Conservation (phyloP, 345 rosid species). For the Balakata baccata region DNA sequence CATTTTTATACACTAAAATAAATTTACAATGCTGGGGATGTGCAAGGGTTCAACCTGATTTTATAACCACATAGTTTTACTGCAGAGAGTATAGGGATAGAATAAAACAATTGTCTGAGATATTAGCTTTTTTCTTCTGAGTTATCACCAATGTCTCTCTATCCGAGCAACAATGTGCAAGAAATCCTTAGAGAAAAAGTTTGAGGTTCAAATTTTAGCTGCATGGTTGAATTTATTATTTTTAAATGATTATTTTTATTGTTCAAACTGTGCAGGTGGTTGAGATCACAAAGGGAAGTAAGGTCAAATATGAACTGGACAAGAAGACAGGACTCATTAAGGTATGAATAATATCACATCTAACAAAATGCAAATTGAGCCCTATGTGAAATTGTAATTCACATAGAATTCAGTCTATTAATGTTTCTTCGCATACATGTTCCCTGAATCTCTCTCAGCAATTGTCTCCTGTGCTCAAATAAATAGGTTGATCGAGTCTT, state of each 20-base stretch:
- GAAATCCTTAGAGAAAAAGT: not conserved
- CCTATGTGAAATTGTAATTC: not conserved
- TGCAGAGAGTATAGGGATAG: not conserved
- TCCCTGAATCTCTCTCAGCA: not conserved
- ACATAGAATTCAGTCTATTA: slow-evolving; percentile 1
- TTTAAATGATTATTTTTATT: not conserved
- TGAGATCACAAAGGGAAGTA: slow-evolving; percentile 94
- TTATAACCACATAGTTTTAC: not conserved
- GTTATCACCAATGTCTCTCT: not conserved
- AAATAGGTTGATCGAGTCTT: slow-evolving; percentile 75
- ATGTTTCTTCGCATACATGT: not conserved
- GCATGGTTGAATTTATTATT: not conserved
- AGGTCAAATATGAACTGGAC: slow-evolving; percentile 97
- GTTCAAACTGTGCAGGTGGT: slow-evolving; percentile 52
- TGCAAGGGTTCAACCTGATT: not conserved
- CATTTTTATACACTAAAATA: not conserved
- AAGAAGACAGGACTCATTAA: slow-evolving; percentile 92
- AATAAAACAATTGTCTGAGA: too few species aligned
- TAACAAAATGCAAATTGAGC: too few species aligned
- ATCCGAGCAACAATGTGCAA: not conserved
- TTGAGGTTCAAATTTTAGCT: not conserved
- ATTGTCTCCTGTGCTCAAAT: slow-evolving; percentile 13
- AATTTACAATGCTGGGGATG: slow-evolving; percentile 2
- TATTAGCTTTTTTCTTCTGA: not conserved
- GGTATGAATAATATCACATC: slow-evolving; percentile 33